phyloP scores from a whole-genome alignment of 139 green algal species.

The Micractinium sp. region DNA sequence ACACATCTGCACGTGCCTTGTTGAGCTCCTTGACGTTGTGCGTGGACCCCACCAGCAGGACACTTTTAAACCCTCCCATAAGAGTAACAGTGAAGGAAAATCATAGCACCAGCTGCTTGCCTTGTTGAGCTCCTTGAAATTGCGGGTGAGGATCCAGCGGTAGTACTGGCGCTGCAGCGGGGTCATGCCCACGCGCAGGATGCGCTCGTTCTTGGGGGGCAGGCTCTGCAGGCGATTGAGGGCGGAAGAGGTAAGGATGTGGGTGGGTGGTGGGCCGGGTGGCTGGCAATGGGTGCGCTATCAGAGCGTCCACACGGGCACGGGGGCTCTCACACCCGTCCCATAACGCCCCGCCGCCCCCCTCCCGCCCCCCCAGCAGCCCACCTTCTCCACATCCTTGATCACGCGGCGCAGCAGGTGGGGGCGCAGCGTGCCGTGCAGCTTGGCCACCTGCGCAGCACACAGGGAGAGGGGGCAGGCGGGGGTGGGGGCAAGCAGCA shows the following conservation, averaged over 20 bases:
- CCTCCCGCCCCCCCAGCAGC: background rate
- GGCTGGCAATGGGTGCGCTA: background rate
- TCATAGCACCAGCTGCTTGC: background rate
- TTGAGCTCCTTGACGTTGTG: background rate
- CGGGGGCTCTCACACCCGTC: no score
- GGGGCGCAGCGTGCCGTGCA: slow-evolving; percentile 85
- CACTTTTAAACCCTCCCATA: no score
- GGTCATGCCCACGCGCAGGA: slow-evolving; percentile 91
- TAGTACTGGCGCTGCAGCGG: slow-evolving; percentile 96
- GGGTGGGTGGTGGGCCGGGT: no score
- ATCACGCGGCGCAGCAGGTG: slow-evolving; percentile 93
- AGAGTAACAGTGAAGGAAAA: background rate
- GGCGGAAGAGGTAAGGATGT: background rate
- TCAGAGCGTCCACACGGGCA: no score
- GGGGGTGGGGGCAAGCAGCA: background rate
- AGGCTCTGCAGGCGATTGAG: slow-evolving; percentile 54
- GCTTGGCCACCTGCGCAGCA: slow-evolving; percentile 58
- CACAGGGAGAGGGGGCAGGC: background rate
- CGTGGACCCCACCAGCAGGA: background rate
- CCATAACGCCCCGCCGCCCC: background rate
- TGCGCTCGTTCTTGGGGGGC: slow-evolving; percentile 92
- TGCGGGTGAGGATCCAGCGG: slow-evolving; percentile 95
- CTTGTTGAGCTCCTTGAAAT: slow-evolving; percentile 97
- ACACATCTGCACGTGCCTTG: no score
- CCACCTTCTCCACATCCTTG: slow-evolving; percentile 87